phyloP scores from a whole-genome alignment of 352 stramenopile genomes.

The Phytopythium ostracodes region DNA sequence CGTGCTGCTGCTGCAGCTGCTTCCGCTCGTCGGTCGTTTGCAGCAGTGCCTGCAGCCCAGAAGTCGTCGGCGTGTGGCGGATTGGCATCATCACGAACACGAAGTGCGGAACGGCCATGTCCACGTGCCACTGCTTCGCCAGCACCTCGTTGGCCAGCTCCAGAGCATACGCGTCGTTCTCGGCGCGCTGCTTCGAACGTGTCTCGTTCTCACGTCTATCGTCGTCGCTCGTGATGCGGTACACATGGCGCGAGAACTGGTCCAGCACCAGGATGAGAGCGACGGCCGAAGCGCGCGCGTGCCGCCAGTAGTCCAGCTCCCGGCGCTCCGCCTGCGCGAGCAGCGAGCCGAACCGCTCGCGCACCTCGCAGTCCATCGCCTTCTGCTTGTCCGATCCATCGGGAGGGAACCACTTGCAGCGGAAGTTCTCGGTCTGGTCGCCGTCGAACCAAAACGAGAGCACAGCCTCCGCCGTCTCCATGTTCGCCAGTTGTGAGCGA shows the following conservation, averaged over 20 bases:
- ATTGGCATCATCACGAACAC: slow-evolving; percentile 87
- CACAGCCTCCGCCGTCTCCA: slow-evolving; percentile 18
- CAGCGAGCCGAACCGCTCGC: slow-evolving; percentile 29
- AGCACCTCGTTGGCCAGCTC: slow-evolving; percentile 45
- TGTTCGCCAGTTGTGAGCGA: not conserved
- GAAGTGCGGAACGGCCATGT: slow-evolving; percentile 49
- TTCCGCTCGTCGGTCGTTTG: slow-evolving; percentile 43
- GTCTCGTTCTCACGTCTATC: slow-evolving; percentile 13
- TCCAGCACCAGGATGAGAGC: slow-evolving; percentile 85
- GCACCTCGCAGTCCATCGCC: slow-evolving; percentile 36
- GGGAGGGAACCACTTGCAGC: slow-evolving; percentile 60
- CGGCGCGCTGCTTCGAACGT: slow-evolving; percentile 14
- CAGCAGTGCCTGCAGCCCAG: slow-evolving; percentile 49
- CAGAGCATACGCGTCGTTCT: slow-evolving; percentile 50
- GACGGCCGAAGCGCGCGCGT: slow-evolving; percentile 38
- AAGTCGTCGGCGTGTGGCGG: slow-evolving; percentile 69
- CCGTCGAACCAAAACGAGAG: slow-evolving; percentile 65
- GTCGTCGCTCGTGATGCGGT: slow-evolving; percentile 30
- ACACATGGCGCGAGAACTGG: slow-evolving; percentile 83
- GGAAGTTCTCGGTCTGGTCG: slow-evolving; percentile 43
- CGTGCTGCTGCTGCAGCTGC: slow-evolving; percentile 40
- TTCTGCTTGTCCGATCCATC: slow-evolving; percentile 46
- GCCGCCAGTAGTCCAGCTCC: slow-evolving; percentile 49
- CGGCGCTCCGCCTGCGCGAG: slow-evolving; percentile 34
- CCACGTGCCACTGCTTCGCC: slow-evolving; percentile 39